Evolutionary conservation across 345 rosid genomes (phyloP).

Genomic region (Brassica nigra): DNA sequence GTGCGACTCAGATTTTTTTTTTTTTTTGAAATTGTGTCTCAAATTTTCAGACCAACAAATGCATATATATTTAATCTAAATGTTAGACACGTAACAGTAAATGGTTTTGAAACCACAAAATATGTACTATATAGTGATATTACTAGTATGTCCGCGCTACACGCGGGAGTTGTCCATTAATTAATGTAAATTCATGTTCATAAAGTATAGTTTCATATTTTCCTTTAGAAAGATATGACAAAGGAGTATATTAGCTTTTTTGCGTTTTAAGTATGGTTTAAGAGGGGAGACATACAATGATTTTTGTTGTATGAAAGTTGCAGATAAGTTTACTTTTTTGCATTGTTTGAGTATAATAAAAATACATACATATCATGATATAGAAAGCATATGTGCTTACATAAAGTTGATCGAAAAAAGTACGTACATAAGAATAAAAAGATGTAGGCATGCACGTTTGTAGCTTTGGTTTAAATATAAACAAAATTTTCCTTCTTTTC

Average conservation of each 20-base stretch:
- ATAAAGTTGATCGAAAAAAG: no score
- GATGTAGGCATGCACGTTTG: background rate
- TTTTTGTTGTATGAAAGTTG: background rate
- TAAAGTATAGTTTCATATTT: no score
- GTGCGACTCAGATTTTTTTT: no score
- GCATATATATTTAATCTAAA: background rate
- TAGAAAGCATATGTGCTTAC: background rate
- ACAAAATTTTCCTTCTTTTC: background rate
- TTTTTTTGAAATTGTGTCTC: no score
- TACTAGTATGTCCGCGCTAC: no score
- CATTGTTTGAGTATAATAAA: background rate
- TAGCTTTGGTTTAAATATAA: background rate
- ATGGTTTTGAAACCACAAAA: background rate
- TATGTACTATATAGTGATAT: background rate
- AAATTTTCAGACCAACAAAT: background rate
- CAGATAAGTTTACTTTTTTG: background rate
- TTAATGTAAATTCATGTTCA: no score
- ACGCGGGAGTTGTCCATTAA: no score
- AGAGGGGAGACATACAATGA: background rate
- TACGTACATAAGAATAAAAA: background rate
- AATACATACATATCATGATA: background rate
- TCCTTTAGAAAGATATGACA: no score
- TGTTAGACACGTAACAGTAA: background rate
- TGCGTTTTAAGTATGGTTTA: background rate
- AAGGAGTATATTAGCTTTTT: background rate